Evolutionary conservation across 2,329 filamentous ascomycete genomes (phyloP).

Genomic region (Penicillium oxalicum): DNA sequence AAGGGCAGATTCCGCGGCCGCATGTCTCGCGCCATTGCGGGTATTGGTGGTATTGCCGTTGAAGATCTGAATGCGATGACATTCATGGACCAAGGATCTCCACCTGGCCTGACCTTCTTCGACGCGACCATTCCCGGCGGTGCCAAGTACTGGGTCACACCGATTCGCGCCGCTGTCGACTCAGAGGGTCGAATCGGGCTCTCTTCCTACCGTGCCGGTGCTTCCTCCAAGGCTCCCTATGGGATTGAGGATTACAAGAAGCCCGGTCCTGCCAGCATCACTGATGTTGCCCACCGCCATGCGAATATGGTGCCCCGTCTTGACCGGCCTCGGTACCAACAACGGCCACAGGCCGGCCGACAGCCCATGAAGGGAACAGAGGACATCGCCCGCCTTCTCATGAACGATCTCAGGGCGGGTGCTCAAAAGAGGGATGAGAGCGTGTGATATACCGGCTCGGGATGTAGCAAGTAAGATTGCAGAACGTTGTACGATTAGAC

Average conservation of each 20-base stretch:
- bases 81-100: conserved; percentile 29
- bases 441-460: neutral
- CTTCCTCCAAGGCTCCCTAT: conserved; percentile 32
- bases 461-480: conserved; percentile 6
- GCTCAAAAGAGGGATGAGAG: conserved; percentile 3
- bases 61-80: conserved; percentile 34
- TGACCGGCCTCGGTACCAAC: conserved; percentile 19
- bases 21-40: conserved; percentile 30
- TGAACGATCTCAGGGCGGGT: conserved; percentile 24
- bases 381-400: conserved; percentile 28
- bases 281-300: conserved; percentile 21
- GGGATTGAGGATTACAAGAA: conserved; percentile 32
- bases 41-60: conserved; percentile 39
- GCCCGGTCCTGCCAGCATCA: conserved; percentile 22
- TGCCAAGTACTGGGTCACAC: conserved; percentile 48
- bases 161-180: conserved; percentile 43
- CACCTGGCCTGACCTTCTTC: conserved; percentile 39
- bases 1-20: conserved; percentile 33
- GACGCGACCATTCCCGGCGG: conserved; percentile 45
- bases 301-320: conserved; percentile 27
- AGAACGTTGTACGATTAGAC: conserved; percentile 32
- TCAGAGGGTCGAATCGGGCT: conserved; percentile 42
- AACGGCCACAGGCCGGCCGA: conserved; percentile 14
- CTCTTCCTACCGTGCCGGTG: conserved; percentile 28
- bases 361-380: conserved; percentile 18